Base-by-base conservation (phyloP, 306 rosid genomes). In the Fragaria vesca region DNA sequence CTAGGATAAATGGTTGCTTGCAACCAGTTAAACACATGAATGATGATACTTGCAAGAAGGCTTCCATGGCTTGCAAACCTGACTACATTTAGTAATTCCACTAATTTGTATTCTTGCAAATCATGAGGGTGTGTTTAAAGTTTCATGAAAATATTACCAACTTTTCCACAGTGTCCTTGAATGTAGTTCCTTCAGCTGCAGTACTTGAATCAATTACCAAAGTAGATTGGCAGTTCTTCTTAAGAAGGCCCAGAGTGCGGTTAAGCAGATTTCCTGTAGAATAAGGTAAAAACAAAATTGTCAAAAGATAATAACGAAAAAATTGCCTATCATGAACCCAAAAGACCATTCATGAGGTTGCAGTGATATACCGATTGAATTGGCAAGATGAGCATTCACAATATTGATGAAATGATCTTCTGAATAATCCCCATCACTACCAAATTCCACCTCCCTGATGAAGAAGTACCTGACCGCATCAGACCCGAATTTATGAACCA, bases 371-470 rank as follows among this genome's bases (percentile, higher is more conserved):
- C 97, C 99, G 60, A 95, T 83, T 30, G 97, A 91, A 77, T 95
- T 95, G 78, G 99, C 99, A 88, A 95, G 99, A 88, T 95, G 97
- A 21, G 99, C 96, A 68, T 95, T 95, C 79, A 95, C 97, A 62
- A 86, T 90, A 72, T 91, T 88, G 84, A 95, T 83, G 84, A 95
- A 95, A 68, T 97, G 99, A 63, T 89, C 93, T 88, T 95, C 97
- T 4, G 97, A 90, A 77, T 95, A 95, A 89, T 95, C 97, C 72
- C 99, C 99, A 46, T 95, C 97, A 74, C 78, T 80, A 66, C 99
- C 99, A 65, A 95, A 91, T 79, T 95, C 99, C 77, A 95, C 96
- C 89, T 92, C 99, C 85, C 88, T 84, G 67, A 95, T 83, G 90
- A 95, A 95, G 90, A 95, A 95, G 89, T 95, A 95, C 84, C 99